These are phyloP conservation scores for Candida nanaspora DNA, from an alignment of 805 yeast species.

Conservation along the genomic window DNA sequence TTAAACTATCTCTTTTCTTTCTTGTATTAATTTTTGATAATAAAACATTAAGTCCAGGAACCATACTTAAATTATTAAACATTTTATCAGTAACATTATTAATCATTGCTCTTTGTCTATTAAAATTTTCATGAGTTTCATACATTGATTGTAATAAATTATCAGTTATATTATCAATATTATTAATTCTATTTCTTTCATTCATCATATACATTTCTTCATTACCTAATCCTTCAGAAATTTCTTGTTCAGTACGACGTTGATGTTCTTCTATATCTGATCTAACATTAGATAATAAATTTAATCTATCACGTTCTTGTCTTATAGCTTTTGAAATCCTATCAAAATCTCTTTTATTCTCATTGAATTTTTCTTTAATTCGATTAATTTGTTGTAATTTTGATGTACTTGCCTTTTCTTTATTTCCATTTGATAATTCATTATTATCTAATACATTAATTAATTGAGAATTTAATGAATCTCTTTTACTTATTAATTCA, in stretches of 20 bases:
- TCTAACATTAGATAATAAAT: slow-evolving; percentile 68
- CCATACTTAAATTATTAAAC: slow-evolving; percentile 49
- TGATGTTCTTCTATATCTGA: slow-evolving; percentile 71
- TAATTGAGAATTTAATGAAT: slow-evolving; percentile 41
- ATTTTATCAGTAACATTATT: slow-evolving; percentile 58
- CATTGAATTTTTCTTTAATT: slow-evolving; percentile 68
- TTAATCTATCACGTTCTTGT: slow-evolving; percentile 72
- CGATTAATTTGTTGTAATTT: slow-evolving; percentile 77
- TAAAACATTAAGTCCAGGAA: slow-evolving; percentile 79
- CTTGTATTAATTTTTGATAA: slow-evolving; percentile 80
- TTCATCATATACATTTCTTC: slow-evolving; percentile 66
- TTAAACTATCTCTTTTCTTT: slow-evolving; percentile 79
- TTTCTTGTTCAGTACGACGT: slow-evolving; percentile 26
- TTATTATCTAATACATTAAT: slow-evolving; percentile 41
- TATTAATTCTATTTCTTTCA: slow-evolving; percentile 68
- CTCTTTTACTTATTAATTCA: slow-evolving; percentile 42
- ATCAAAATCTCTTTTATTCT: slow-evolving; percentile 57
- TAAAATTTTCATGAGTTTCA: slow-evolving; percentile 81
- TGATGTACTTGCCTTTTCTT: slow-evolving; percentile 34
- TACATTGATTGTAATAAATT: slow-evolving; percentile 75
- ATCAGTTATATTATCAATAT: slow-evolving; percentile 71
- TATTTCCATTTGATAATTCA: not conserved
- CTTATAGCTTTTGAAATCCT: slow-evolving; percentile 36
- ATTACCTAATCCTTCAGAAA: slow-evolving; percentile 10
- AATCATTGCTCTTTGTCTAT: slow-evolving; percentile 61